Percentiles rank a stretch among this genome's conserved stretches.
Evolutionary conservation across 352 stramenopile species (phyloP).

Genomic region (Pythium dissimile): DNA sequence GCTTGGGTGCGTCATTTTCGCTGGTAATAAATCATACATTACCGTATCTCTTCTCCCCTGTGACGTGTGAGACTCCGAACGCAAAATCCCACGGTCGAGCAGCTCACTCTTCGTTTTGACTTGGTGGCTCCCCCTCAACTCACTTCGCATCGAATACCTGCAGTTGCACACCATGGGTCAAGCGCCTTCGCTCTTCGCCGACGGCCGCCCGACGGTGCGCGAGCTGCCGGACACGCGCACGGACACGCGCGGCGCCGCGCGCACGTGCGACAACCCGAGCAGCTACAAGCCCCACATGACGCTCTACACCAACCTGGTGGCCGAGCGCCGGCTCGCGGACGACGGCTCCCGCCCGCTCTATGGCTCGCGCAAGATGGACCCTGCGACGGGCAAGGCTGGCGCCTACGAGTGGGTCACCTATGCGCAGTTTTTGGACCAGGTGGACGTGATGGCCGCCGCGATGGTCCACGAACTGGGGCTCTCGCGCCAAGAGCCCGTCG

Average conservation of each 20-base stretch:
- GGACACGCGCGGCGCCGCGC: conserved; percentile 31
- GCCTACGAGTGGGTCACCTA: conserved; percentile 43
- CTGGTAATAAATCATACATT: too few relatives aligned
- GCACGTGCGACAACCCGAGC: conserved; percentile 22
- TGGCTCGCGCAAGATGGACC: conserved; percentile 25
- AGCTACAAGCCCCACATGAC: conserved; percentile 36
- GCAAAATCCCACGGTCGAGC: too few relatives aligned
- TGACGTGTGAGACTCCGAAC: too few relatives aligned
- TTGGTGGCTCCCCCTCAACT: too few relatives aligned
- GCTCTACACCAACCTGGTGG: conserved; percentile 45
- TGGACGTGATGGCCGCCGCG: conserved; percentile 20
- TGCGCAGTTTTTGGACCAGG: conserved; percentile 26
- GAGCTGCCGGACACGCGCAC: conserved; percentile 33
- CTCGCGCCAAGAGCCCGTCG: conserved; percentile 35
- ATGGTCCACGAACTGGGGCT: conserved; percentile 15
- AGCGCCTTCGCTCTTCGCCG: conserved; percentile 50
- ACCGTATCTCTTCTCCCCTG: too few relatives aligned
- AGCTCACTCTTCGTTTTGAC: too few relatives aligned
- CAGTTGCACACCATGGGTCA: conserved; percentile 25
- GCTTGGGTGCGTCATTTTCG: too few relatives aligned
- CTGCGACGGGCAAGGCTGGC: conserved; percentile 18
- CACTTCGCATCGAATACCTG: not conserved
- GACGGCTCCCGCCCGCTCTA: conserved; percentile 25
- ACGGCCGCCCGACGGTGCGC: conserved; percentile 29
- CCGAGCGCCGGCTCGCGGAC: conserved; percentile 22